These are phyloP conservation scores for Xylogone sp. DNA, from an alignment of 2,329 filamentous ascomycete species.

Conservation along the genomic window DNA sequence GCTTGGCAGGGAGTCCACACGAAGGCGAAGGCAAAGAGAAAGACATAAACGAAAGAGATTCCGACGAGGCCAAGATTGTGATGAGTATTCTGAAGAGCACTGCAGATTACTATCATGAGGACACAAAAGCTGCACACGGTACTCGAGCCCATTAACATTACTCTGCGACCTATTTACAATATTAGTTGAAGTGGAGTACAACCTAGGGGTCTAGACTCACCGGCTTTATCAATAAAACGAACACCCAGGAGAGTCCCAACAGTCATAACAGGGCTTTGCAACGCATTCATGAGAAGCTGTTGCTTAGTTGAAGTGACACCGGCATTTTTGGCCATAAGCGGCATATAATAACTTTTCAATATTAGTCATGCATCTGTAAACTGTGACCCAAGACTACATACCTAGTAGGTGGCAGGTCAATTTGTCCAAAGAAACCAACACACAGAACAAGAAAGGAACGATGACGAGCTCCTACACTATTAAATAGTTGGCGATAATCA, in stretches of 20 bases:
- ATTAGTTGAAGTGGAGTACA: background rate
- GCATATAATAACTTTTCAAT: conserved; percentile 12
- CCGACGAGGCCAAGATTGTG: conserved; percentile 19
- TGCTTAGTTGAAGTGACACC: conserved; percentile 23
- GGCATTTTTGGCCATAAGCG: conserved; percentile 9
- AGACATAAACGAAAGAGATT: conserved; percentile 10
- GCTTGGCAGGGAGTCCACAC: background rate
- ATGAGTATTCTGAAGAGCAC: background rate
- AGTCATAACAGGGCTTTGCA: background rate
- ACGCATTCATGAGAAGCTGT: conserved; percentile 30
- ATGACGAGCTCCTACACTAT: conserved; percentile 8
- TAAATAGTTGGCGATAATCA: conserved; percentile 14
- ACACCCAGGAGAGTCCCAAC: background rate
- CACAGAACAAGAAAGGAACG: conserved; percentile 12
- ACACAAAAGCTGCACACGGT: background rate
- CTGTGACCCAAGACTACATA: background rate
- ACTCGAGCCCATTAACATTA: background rate
- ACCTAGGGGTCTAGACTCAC: background rate
- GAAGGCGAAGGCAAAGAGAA: conserved; percentile 29
- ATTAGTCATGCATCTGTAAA: background rate
- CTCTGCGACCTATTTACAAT: background rate
- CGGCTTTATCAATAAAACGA: background rate
- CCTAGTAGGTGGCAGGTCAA: conserved; percentile 26
- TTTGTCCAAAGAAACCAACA: conserved; percentile 17
- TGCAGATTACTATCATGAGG: background rate